Evolutionary conservation across 2,329 filamentous ascomycete genomes (phyloP).

Genomic region (Teratosphaeria nubilosa): DNA sequence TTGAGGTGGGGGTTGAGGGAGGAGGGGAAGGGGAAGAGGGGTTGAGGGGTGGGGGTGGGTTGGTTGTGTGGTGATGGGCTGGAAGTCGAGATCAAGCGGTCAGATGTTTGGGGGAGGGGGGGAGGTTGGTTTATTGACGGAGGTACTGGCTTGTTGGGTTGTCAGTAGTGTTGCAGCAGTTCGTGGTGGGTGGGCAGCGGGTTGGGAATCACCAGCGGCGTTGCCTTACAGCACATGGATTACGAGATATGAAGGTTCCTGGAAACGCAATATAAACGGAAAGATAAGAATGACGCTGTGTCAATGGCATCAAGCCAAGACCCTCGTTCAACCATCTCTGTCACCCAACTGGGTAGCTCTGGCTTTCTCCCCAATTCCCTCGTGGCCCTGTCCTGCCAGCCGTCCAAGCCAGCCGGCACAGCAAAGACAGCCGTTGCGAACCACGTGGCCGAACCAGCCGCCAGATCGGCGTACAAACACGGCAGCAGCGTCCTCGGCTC

Average conservation of each 20-base stretch:
- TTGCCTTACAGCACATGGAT: no score
- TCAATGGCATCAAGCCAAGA: not conserved
- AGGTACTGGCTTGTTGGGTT: no score
- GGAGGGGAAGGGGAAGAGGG: not conserved
- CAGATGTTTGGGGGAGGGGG: no score
- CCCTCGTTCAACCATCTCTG: not conserved
- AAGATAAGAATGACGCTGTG: not conserved
- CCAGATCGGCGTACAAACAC: constrained; percentile 53
- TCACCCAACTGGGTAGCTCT: not conserved
- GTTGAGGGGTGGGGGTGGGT: not conserved
- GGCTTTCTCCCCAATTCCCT: not conserved
- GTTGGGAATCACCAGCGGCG: no score
- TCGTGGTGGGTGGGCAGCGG: no score
- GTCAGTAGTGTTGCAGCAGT: no score
- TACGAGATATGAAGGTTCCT: no score
- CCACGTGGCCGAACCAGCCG: constrained; percentile 50
- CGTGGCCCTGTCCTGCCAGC: constrained; percentile 45
- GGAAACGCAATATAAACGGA: not conserved
- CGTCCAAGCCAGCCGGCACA: constrained; percentile 48
- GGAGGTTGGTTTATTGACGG: no score
- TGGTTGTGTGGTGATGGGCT: not conserved
- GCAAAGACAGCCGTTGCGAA: constrained; percentile 64
- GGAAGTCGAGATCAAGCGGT: no score
- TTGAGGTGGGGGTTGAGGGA: constrained; percentile 17
- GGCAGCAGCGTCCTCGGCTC: constrained; percentile 64